Evolutionary conservation across 768 basidiomycete genomes (phyloP).

Genomic region (Lyophyllum shimeji): DNA sequence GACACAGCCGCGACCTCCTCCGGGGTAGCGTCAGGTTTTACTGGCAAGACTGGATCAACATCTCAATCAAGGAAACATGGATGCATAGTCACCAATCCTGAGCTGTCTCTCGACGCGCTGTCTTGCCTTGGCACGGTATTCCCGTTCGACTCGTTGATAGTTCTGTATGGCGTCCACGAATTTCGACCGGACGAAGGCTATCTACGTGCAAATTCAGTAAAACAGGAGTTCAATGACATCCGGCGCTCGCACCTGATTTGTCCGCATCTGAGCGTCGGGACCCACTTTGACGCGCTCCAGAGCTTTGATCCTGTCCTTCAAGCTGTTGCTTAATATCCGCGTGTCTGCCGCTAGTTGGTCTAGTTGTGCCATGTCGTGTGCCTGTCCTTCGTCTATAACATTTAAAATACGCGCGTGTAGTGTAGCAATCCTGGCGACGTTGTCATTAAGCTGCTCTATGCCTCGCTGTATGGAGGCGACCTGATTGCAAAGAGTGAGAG

Average conservation of each 20-base stretch:
- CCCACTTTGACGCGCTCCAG: constrained; percentile 38
- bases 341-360: constrained; percentile 62
- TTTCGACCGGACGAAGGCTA: constrained; percentile 59
- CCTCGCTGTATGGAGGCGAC: constrained; percentile 40
- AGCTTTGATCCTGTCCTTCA: constrained; percentile 60
- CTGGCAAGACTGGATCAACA: constrained; percentile 31
- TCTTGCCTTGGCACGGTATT: constrained; percentile 61
- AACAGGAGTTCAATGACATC: neutral
- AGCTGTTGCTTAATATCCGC: constrained; percentile 51
- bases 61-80: neutral
- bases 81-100: constrained; percentile 57
- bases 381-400: constrained; percentile 30
- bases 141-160: constrained; percentile 76
- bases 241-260: constrained; percentile 31
- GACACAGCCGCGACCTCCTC: constrained; percentile 77
- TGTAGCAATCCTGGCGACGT: constrained; percentile 36
- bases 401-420: constrained; percentile 39
- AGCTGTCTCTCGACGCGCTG: constrained; percentile 74
- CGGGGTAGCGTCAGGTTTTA: constrained; percentile 83
- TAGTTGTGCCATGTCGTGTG: constrained; percentile 37
- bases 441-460: constrained; percentile 37
- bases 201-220: constrained; percentile 35
- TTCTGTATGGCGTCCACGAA: constrained; percentile 77
- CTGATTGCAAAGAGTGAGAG: constrained; percentile 20
- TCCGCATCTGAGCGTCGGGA: constrained; percentile 37